Base-by-base conservation (phyloP, 2,329 filamentous ascomycete genomes). In the Diaporthe eres region DNA sequence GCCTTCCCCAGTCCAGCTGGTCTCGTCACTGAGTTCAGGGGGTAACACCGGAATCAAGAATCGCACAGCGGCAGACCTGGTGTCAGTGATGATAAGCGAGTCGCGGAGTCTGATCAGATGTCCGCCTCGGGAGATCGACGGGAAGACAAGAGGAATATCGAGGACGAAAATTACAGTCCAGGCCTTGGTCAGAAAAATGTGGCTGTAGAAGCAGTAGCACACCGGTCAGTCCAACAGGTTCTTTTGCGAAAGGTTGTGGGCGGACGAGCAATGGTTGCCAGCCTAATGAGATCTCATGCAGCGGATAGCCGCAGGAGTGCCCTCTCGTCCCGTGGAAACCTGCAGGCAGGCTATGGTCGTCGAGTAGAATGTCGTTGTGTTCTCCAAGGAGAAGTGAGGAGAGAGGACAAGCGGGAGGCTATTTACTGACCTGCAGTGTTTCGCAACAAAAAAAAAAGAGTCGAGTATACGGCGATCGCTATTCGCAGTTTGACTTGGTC, bases 401-500 rank as follows among this genome's bases (percentile, higher is more conserved):
- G 42, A 60, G 60, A 1, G 44, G 60, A 60, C n/a, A 47, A 42
- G 19, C 25, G 61, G 60, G 58, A 75, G 65, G 72, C 55, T 75
- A 47, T 57, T 70, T 60, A 77, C 75, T 77, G 73, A 77, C 75
- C 75, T 75, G 61, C 71, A 49, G 68, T 75, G 71, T 34, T 39
- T 61, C 68, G 25, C 53, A 55, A 28, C 53, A 55, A 28, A 31
- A 55, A 65, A 65, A 55, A 28, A 44, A 42, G 37, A 28, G 22
- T 63, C 34, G 57, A 39, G 31, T 61, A 25, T 31, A 53, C 31
- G 34, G n/a, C 57, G 49, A 44, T 55, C 37, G 22, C 31, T 53
- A 19, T 51, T 61, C 42, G 55, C 13, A 60, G 55, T 47, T 31
- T 42, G 37, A 28, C 13, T 60, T 65, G 3, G 58, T 73, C 47